phyloP scores from a whole-genome alignment of 2,329 filamentous ascomycete species.

The Calycina marina region DNA sequence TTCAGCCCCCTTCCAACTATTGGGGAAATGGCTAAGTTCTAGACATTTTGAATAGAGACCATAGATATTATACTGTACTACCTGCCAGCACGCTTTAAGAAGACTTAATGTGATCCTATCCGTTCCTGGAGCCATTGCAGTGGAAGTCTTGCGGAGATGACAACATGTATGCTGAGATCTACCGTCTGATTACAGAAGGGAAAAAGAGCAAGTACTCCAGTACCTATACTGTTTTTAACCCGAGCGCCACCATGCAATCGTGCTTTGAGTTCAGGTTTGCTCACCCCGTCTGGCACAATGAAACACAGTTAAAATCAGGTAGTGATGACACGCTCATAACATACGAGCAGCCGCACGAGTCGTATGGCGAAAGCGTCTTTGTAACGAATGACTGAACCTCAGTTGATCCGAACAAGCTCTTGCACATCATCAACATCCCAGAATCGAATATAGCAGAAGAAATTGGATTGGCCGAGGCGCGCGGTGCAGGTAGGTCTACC shows the following conservation, averaged over 20 bases:
- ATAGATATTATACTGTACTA: no score
- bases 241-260: conserved; percentile 12
- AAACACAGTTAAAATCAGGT: no score
- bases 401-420: conserved; percentile 20
- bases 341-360: conserved; percentile 18
- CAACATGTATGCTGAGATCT: conserved; percentile 19
- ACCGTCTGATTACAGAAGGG: conserved; percentile 15
- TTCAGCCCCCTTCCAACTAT: no score
- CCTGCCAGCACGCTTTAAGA: no score
- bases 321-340: conserved; percentile 23
- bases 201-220: conserved; percentile 16
- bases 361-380: conserved; percentile 15
- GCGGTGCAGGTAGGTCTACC: no score
- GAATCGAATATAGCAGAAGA: conserved; percentile 5
- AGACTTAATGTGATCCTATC: no score
- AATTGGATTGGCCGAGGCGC: no score
- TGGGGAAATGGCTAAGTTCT: no score
- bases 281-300: no score
- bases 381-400: conserved; percentile 18
- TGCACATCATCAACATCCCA: conserved; percentile 22
- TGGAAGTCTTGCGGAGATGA: conserved; percentile 18
- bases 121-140: no score
- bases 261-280: no score
- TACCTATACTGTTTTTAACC: conserved; percentile 17
- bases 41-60: no score